These are phyloP conservation scores for Ceratobasidium sp. DNA, from an alignment of 1,284 basidiomycete species.

Conservation along the genomic window DNA sequence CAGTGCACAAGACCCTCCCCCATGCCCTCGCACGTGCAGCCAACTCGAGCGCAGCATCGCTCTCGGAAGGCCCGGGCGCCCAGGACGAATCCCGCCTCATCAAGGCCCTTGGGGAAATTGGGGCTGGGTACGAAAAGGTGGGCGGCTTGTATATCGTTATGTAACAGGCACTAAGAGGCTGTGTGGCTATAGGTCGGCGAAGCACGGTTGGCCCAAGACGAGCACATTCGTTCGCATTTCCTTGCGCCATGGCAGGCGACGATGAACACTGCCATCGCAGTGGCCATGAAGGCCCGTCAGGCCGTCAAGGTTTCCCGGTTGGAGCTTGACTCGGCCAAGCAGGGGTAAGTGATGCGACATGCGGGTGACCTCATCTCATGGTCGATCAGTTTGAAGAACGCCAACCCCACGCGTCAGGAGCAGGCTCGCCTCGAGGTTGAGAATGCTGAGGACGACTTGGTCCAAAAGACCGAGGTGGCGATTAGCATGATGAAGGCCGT, in stretches of 20 bases:
- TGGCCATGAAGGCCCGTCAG: constrained; percentile 89
- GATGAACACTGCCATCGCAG: constrained; percentile 76
- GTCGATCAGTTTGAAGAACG: constrained; percentile 71
- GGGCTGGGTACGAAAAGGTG: constrained; percentile 80
- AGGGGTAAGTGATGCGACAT: constrained; percentile 53
- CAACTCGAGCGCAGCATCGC: constrained; percentile 65
- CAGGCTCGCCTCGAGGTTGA: constrained; percentile 86
- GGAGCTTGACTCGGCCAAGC: constrained; percentile 76
- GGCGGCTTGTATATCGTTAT: neutral
- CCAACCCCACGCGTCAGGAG: constrained; percentile 78
- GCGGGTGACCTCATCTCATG: neutral
- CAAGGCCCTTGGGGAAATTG: constrained; percentile 79
- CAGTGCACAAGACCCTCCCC: constrained; percentile 90
- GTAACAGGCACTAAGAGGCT: neutral
- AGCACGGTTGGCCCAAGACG: constrained; percentile 85
- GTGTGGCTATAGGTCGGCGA: constrained; percentile 65
- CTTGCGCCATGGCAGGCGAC: constrained; percentile 92
- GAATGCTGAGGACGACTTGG: constrained; percentile 94
- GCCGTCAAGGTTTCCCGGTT: constrained; percentile 84
- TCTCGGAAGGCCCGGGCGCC: constrained; percentile 55
- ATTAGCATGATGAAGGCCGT: constrained; percentile 99
- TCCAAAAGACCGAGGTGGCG: constrained; percentile 96
- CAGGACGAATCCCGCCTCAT: constrained; percentile 71
- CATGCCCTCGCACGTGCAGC: constrained; percentile 91
- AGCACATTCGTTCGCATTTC: constrained; percentile 74